A percentile compares a stretch with the other conserved stretches of the same genome.
These are phyloP conservation scores for Alternaria dauci DNA, from an alignment of 2,329 filamentous ascomycete species.

Conservation along the genomic window DNA sequence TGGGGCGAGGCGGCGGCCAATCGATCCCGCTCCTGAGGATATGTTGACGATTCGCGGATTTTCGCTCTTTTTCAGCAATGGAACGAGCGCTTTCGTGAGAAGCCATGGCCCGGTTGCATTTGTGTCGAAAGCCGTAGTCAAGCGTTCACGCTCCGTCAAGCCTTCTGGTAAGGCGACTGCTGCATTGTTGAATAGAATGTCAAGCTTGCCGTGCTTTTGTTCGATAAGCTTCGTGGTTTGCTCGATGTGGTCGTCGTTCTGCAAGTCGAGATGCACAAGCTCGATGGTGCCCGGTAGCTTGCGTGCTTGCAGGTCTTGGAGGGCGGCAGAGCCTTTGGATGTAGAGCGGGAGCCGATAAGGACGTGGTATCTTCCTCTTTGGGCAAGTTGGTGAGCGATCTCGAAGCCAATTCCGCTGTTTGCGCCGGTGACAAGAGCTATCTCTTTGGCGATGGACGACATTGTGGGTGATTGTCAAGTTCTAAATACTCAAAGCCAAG, in stretches of 20 bases:
- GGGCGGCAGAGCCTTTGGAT: constrained; percentile 36
- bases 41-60: constrained; percentile 50
- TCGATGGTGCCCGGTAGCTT: constrained; percentile 45
- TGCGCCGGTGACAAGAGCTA: constrained; percentile 52
- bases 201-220: constrained; percentile 45
- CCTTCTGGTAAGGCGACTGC: constrained; percentile 33
- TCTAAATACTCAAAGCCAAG: neutral
- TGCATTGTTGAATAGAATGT: constrained; percentile 53
- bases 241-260: constrained; percentile 53
- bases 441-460: constrained; percentile 32
- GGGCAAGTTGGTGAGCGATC: constrained; percentile 52
- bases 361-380: constrained; percentile 46
- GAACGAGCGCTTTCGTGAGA: constrained; percentile 31
- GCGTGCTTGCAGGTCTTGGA: constrained; percentile 38
- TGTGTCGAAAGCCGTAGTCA: constrained; percentile 39
- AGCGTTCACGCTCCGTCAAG: constrained; percentile 34
- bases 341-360: constrained; percentile 33
- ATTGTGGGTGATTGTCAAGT: constrained; percentile 10
- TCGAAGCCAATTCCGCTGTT: constrained; percentile 62
- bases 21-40: constrained; percentile 46
- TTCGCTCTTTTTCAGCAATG: constrained; percentile 25
- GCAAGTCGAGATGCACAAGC: constrained; percentile 55
- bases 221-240: constrained; percentile 44
- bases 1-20: constrained; percentile 38
- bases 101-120: constrained; percentile 41